Conservation (phyloP, 139 green algal species). For the Volvox africanus region DNA sequence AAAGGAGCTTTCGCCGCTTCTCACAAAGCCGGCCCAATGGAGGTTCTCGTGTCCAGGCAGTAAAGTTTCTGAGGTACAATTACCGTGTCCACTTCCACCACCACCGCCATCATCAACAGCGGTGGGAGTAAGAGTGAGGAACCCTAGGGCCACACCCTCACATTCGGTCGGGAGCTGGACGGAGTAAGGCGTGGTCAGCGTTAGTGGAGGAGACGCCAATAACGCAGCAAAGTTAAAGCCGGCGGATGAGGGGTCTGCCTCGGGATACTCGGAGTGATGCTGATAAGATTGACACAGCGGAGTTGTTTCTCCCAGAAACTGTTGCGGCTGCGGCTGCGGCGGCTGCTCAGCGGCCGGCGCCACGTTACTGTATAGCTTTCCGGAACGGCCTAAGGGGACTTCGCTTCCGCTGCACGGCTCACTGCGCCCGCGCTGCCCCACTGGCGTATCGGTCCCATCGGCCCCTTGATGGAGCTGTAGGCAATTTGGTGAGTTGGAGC, state of each 20-base stretch:
- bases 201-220: not conserved
- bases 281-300: not conserved
- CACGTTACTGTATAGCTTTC: no score
- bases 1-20: no score
- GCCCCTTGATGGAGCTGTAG: not conserved
- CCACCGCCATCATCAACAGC: not conserved
- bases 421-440: no score
- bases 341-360: no score
- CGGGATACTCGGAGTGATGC: not conserved
- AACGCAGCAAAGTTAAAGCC: not conserved
- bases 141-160: no score
- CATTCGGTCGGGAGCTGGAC: not conserved
- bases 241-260: not conserved
- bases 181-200: not conserved
- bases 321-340: not conserved
- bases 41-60: no score
- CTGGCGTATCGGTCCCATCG: not conserved
- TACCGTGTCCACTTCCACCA: not conserved
- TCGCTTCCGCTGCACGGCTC: no score
- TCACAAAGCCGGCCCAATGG: no score
- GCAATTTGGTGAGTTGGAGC: not conserved
- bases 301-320: not conserved
- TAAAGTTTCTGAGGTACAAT: no score
- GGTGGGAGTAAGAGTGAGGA: no score
- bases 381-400: no score